Percentiles rank a stretch among this genome's conserved stretches.
Conservation (phyloP, 768 basidiomycete genomes). For the Psilocybe subaeruginosa region DNA sequence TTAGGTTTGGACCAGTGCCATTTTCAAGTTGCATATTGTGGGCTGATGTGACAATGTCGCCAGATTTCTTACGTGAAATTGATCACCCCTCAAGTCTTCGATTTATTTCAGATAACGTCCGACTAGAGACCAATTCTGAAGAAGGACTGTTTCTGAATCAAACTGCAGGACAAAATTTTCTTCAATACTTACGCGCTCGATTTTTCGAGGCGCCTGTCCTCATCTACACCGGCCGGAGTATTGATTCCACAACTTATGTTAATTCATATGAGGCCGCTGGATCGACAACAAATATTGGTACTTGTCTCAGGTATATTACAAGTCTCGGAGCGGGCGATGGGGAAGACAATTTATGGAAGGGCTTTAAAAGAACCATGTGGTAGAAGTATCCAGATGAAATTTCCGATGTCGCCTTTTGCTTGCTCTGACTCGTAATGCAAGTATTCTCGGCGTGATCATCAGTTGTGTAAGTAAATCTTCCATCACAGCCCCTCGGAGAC, state of each 20-base stretch:
- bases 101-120: slow-evolving; percentile 34
- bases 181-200: slow-evolving; percentile 25
- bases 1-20: slow-evolving; percentile 17
- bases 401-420: not conserved
- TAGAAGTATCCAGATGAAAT: too few species aligned
- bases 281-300: slow-evolving; percentile 16
- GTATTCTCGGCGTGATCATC: too few species aligned
- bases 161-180: slow-evolving; percentile 25
- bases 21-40: not conserved
- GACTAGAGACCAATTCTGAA: slow-evolving; percentile 18
- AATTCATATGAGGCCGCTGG: slow-evolving; percentile 19
- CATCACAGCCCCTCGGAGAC: not conserved
- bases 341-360: slow-evolving; percentile 11
- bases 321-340: not conserved
- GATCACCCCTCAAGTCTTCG: slow-evolving; percentile 24
- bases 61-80: slow-evolving; percentile 26
- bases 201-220: slow-evolving; percentile 24
- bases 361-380: slow-evolving; percentile 1
- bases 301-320: slow-evolving; percentile 11
- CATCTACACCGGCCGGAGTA: slow-evolving; percentile 25
- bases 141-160: not conserved
- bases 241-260: slow-evolving; percentile 24
- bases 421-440: too few species aligned
- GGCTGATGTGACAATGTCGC: not conserved
- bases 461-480: not conserved